Evolutionary conservation across 2,329 filamentous ascomycete genomes (phyloP).

Genomic region (Claviceps capensis): DNA sequence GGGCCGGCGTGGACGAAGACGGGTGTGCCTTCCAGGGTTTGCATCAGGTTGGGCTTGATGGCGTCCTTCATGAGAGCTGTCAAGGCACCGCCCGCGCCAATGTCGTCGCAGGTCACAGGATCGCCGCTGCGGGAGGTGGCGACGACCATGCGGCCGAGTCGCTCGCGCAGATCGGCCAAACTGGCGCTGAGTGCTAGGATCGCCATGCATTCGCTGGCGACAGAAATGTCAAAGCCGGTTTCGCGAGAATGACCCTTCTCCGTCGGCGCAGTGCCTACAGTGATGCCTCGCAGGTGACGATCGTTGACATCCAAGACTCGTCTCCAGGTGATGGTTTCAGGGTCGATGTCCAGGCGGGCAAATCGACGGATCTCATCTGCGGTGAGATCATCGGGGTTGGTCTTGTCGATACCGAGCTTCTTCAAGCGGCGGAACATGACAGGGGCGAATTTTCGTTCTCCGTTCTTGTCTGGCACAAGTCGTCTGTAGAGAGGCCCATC

Average conservation of each 20-base stretch:
- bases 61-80: constrained; percentile 95
- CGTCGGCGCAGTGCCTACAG: constrained; percentile 73
- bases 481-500: constrained; percentile 77
- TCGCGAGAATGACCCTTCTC: constrained; percentile 81
- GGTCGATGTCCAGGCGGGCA: constrained; percentile 91
- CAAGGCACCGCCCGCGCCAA: constrained; percentile 82
- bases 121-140: constrained; percentile 76
- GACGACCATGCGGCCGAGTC: constrained; percentile 90
- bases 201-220: constrained; percentile 96
- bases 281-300: constrained; percentile 79
- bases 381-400: constrained; percentile 78
- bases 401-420: constrained; percentile 94
- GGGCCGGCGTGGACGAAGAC: constrained; percentile 96
- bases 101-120: constrained; percentile 88
- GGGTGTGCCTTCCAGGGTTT: constrained; percentile 90
- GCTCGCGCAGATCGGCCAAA: constrained; percentile 78
- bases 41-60: constrained; percentile 98
- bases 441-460: constrained; percentile 71
- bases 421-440: constrained; percentile 88
- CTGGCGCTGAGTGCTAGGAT: constrained; percentile 87
- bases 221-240: constrained; percentile 95
- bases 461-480: constrained; percentile 80
- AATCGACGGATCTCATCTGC: constrained; percentile 79
- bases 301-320: constrained; percentile 96
- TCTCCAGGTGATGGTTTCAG: constrained; percentile 92